Conservation (phyloP, 441 rosid species). For the Brassica balearica region DNA sequence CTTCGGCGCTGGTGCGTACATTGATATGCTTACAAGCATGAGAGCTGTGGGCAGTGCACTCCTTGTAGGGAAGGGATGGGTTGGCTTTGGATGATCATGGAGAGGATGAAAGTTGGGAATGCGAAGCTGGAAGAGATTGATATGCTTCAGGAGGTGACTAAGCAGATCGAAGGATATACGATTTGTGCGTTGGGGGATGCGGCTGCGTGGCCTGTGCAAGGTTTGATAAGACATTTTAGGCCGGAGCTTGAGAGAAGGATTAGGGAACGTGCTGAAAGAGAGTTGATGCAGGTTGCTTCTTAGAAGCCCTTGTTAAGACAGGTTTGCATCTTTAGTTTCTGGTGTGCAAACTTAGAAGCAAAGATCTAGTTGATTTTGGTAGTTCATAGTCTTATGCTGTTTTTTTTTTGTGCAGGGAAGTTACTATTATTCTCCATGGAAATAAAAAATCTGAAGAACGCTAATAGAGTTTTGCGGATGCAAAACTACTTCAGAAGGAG, state of each 20-base stretch:
- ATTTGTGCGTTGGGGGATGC: conserved; percentile 99
- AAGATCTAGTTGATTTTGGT: neutral
- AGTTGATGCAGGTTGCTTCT: conserved; percentile 91
- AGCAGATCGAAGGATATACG: conserved; percentile 98
- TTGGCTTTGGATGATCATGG: conserved; percentile 99
- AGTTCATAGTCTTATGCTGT: neutral
- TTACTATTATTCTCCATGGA: conserved; percentile 35
- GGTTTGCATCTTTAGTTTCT: conserved; percentile 50
- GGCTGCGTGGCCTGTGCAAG: conserved; percentile 99
- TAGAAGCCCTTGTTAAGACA: conserved; percentile 49
- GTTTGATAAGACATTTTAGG: conserved; percentile 96
- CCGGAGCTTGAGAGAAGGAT: conserved; percentile 99
- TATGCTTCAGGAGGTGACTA: conserved; percentile 98
- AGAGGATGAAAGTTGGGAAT: conserved; percentile 96
- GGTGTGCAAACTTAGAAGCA: conserved; percentile 13
- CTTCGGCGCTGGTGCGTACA: conserved; percentile 98
- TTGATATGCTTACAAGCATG: conserved; percentile 73
- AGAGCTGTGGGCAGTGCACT: conserved; percentile 98
- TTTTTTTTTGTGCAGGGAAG: conserved; percentile 17
- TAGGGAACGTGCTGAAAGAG: conserved; percentile 85
- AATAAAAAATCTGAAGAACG: conserved; percentile 40
- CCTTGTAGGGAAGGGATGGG: conserved; percentile 98
- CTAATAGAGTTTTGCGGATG: conserved; percentile 20
- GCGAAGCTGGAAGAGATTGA: conserved; percentile 98
- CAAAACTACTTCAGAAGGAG: conserved; percentile 22